Conservation (phyloP, 2,329 filamentous ascomycete genomes). For the Biscogniauxia sp. region DNA sequence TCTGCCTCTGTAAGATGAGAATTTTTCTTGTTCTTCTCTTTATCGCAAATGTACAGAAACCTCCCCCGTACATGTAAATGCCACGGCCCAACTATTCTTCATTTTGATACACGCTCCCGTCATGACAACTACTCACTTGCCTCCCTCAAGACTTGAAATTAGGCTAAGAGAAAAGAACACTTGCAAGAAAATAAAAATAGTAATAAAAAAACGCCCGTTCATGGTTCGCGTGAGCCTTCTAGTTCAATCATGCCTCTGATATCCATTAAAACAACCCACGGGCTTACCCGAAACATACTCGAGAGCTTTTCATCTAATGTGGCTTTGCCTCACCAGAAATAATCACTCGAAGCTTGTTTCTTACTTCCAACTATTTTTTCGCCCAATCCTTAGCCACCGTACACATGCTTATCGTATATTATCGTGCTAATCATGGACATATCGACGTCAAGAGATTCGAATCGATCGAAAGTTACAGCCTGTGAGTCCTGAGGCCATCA, state of each 20-base stretch:
- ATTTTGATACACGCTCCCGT: constrained; percentile 3
- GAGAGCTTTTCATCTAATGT: not conserved
- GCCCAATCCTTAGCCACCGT: constrained; percentile 7
- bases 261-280: constrained; percentile 28
- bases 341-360: constrained; percentile 3
- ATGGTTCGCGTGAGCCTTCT: constrained; percentile 26
- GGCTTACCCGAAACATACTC: constrained; percentile 13
- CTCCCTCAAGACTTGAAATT: not conserved
- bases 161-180: not conserved
- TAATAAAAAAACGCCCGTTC: constrained; percentile 21
- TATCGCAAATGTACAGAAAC: not conserved
- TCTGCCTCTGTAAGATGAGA: not conserved
- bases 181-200: constrained; percentile 7
- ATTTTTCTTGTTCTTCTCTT: not conserved
- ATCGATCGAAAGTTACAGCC: constrained; percentile 19
- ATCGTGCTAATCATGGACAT: constrained; percentile 5
- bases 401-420: constrained; percentile 21
- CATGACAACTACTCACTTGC: constrained; percentile 11
- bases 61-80: not conserved
- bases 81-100: not conserved
- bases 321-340: not conserved
- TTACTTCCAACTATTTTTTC: not conserved
- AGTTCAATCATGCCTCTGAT: constrained; percentile 32
- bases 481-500: constrained; percentile 16
- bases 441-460: constrained; percentile 16